Evolutionary conservation across 2,329 filamentous ascomycete species (phyloP).

Genomic region (Didymella sp.): DNA sequence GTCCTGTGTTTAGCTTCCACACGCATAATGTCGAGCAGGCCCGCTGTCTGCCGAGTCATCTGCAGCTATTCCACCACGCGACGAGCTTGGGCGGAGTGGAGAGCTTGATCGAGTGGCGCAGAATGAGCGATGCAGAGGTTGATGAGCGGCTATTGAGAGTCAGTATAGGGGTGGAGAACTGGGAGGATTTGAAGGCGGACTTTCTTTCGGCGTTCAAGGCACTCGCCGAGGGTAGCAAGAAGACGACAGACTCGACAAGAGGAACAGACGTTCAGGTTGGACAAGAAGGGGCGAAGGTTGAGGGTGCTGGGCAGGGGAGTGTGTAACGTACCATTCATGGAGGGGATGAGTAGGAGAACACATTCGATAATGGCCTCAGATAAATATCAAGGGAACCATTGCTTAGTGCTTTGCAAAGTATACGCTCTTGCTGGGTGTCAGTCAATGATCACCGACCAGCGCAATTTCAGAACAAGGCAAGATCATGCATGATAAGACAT

Average conservation of each 20-base stretch:
- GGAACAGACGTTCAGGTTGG: slow-evolving; percentile 31
- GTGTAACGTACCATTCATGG: slow-evolving; percentile 12
- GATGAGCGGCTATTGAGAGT: slow-evolving; percentile 77
- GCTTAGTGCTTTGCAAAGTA: too few species aligned
- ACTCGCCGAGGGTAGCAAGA: slow-evolving; percentile 16
- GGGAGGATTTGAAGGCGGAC: slow-evolving; percentile 83
- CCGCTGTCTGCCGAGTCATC: slow-evolving; percentile 74
- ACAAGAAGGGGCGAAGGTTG: slow-evolving; percentile 28
- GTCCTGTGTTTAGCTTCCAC: slow-evolving; percentile 82
- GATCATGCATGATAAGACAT: too few species aligned
- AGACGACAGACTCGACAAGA: not conserved
- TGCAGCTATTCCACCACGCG: slow-evolving; percentile 89
- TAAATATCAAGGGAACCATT: too few species aligned
- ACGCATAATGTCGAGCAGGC: slow-evolving; percentile 69
- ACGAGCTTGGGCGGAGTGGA: slow-evolving; percentile 94
- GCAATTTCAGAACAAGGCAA: too few species aligned
- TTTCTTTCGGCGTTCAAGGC: slow-evolving; percentile 53
- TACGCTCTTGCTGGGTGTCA: too few species aligned
- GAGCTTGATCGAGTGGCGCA: slow-evolving; percentile 94
- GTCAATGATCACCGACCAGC: too few species aligned
- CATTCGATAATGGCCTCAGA: not conserved
- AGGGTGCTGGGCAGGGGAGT: slow-evolving; percentile 27
- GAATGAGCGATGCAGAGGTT: slow-evolving; percentile 80
- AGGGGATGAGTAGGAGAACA: not conserved
- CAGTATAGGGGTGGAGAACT: slow-evolving; percentile 85